Conservation (phyloP, 306 rosid genomes). For the Argentina anserina region DNA sequence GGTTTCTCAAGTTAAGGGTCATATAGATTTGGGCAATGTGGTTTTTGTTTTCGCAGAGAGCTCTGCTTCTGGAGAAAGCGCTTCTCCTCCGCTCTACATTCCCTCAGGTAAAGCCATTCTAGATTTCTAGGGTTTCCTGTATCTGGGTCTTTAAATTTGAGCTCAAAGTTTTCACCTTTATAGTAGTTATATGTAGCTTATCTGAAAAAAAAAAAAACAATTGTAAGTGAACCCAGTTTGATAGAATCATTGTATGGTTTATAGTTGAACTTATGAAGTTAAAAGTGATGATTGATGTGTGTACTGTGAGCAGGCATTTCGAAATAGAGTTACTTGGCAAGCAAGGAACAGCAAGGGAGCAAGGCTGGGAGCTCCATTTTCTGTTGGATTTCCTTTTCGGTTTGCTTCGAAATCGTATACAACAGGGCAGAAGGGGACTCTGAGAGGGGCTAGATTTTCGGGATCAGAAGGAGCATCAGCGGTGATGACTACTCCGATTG, state of each 20-base stretch:
- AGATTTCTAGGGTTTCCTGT: neutral
- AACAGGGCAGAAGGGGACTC: neutral
- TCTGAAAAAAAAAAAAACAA: too few relatives aligned
- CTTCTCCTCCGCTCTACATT: neutral
- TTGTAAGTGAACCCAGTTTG: neutral
- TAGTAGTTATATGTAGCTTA: neutral
- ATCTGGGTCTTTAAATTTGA: neutral
- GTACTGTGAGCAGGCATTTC: neutral
- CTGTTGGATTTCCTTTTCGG: neutral
- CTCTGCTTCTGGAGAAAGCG: neutral
- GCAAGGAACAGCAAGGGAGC: neutral
- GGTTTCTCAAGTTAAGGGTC: neutral
- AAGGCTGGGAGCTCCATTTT: neutral
- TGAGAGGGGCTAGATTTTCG: neutral
- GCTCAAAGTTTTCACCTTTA: neutral
- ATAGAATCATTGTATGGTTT: neutral
- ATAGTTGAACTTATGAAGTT: neutral
- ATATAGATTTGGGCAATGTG: conserved; percentile 9
- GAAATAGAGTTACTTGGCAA: neutral
- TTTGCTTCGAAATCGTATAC: neutral
- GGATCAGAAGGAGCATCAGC: neutral
- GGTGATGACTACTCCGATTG: conserved; percentile 10
- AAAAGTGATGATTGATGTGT: neutral
- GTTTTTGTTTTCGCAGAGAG: conserved; percentile 1
- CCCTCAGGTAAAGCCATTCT: neutral